Conservation (phyloP, 768 basidiomycete species). For the Mycena vulgaris region DNA sequence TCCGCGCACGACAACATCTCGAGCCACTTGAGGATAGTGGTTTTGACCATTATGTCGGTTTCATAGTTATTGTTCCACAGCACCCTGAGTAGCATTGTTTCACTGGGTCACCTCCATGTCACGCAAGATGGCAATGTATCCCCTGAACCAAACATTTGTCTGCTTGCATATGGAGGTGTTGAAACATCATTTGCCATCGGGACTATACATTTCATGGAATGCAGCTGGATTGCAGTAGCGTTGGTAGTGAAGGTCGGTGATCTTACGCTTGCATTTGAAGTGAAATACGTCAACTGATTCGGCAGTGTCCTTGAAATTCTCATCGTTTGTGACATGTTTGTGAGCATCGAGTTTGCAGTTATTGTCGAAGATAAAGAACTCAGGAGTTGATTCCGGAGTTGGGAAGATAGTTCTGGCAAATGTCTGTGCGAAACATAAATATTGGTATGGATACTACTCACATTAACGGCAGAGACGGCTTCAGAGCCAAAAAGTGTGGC, state of each 20-base stretch:
- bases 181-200: slow-evolving; percentile 15
- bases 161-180: slow-evolving; percentile 18
- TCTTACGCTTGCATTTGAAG: slow-evolving; percentile 38
- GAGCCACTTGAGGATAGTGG: slow-evolving; percentile 77
- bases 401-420: slow-evolving; percentile 34
- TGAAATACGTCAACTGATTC: slow-evolving; percentile 38
- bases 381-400: slow-evolving; percentile 34
- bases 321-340: slow-evolving; percentile 30
- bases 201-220: slow-evolving; percentile 2
- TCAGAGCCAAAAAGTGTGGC: slow-evolving; percentile 31
- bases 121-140: slow-evolving; percentile 5
- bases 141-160: slow-evolving; percentile 19
- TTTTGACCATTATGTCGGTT: too few relatives aligned
- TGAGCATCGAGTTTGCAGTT: slow-evolving; percentile 42
- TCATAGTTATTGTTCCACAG: too few relatives aligned
- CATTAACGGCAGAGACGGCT: slow-evolving; percentile 20
- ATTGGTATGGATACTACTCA: neutral
- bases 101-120: too few relatives aligned
- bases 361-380: slow-evolving; percentile 45
- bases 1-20: slow-evolving; percentile 89
- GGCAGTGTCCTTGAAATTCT: slow-evolving; percentile 28
- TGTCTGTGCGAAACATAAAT: neutral
- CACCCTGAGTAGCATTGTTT: too few relatives aligned
- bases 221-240: slow-evolving; percentile 35
- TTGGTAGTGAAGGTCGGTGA: slow-evolving; percentile 33